Evolutionary conservation across 345 rosid genomes (phyloP).

Genomic region (Xanthoceras sorbifolium): DNA sequence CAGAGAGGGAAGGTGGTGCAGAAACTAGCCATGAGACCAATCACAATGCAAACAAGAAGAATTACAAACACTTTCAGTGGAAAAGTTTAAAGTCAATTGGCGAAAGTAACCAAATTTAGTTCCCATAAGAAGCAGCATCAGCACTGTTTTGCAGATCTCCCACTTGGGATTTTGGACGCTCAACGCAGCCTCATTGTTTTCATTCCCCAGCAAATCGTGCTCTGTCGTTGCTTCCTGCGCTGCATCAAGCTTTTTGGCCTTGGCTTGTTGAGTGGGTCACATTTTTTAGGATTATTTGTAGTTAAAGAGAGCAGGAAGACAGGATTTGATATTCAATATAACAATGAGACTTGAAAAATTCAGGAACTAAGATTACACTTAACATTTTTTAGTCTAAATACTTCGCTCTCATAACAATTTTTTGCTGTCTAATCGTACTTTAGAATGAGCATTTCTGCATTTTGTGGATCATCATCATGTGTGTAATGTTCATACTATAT

Average conservation of each 20-base stretch:
- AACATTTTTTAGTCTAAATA: too few species aligned
- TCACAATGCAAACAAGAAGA: constrained; percentile 43
- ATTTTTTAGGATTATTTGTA: too few species aligned
- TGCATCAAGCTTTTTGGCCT: constrained; percentile 30
- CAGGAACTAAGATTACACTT: too few species aligned
- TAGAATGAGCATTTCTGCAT: too few species aligned
- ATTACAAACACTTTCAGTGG: constrained; percentile 48
- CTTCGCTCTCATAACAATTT: too few species aligned
- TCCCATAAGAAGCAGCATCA: constrained; percentile 41
- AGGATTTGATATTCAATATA: too few species aligned
- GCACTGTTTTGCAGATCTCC: constrained; percentile 32
- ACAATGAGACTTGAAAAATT: too few species aligned
- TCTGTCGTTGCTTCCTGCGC: constrained; percentile 37
- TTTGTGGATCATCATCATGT: too few species aligned
- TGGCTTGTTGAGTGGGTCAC: constrained; percentile 37
- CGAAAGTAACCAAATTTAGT: constrained; percentile 44
- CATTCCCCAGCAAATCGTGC: constrained; percentile 32
- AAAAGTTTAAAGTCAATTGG: constrained; percentile 52
- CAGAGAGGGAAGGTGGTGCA: constrained; percentile 56
- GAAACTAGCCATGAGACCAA: constrained; percentile 45
- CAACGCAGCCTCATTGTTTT: constrained; percentile 13
- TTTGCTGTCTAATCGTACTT: too few species aligned
- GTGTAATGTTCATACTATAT: too few species aligned
- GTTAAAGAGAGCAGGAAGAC: too few species aligned
- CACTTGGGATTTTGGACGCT: constrained; percentile 12